phyloP scores from a whole-genome alignment of 352 stramenopile genomes.

The Pythium pyrilobum region DNA sequence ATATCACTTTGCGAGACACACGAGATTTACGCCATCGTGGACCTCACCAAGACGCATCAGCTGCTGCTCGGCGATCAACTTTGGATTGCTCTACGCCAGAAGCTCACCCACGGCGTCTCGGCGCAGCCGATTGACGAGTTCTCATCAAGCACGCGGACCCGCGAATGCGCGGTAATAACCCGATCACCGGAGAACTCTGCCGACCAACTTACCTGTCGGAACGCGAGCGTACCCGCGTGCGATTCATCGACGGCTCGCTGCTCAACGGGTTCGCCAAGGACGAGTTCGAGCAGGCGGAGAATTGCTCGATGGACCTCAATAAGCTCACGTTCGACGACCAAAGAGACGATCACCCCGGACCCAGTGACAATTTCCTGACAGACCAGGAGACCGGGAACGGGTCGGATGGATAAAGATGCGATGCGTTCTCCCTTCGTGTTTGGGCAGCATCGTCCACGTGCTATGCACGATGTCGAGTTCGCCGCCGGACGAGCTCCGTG shows the following conservation, averaged over 20 bases:
- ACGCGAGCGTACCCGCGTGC: conserved; percentile 84
- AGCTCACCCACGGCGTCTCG: conserved; percentile 87
- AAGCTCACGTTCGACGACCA: conserved; percentile 80
- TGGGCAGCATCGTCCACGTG: no score
- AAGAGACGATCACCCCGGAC: no score
- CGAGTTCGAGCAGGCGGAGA: conserved; percentile 74
- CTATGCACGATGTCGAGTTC: no score
- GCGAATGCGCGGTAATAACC: conserved; percentile 67
- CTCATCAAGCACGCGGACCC: conserved; percentile 87
- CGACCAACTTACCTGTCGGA: conserved; percentile 92
- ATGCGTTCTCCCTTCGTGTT: no score
- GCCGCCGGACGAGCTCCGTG: no score
- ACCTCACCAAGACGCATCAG: conserved; percentile 74
- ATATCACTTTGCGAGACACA: conserved; percentile 87
- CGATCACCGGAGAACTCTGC: conserved; percentile 86
- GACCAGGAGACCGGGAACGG: no score
- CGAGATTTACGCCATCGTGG: conserved; percentile 72
- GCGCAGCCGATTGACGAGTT: conserved; percentile 90
- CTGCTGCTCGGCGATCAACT: conserved; percentile 76
- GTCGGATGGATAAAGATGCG: no score
- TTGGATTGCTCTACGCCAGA: conserved; percentile 84
- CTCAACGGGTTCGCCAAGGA: conserved; percentile 85
- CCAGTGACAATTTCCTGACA: no score
- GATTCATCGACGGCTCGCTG: conserved; percentile 76
- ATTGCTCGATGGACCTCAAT: conserved; percentile 56